Evolutionary conservation across 331 rosid genomes (phyloP), one percentile per base, ranked within the genome.

Genomic region (Quercus lobata): DNA sequence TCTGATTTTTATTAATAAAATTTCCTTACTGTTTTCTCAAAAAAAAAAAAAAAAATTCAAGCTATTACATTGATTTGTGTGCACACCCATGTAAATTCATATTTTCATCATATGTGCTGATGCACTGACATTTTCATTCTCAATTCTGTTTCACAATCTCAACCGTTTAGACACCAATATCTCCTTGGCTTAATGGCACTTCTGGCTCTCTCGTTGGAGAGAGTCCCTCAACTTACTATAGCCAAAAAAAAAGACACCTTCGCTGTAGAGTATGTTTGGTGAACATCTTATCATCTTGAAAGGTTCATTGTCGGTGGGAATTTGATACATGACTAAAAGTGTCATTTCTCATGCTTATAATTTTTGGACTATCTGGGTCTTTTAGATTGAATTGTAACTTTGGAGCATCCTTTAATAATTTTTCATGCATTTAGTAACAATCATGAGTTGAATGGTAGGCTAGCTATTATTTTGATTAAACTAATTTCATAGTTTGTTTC

Each of bases 401-500:
- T 17, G 46, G 63, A 2, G 46, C 44, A 65, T 16, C 24, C 71
- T 65, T 15, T 30, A 65, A 41, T 65, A 17, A 30, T 27, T 11
- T 57, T 57, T 74, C 72, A 34, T 71, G 78, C 69, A 41, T 76
- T 74, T 72, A 41, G 75, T 21, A 78, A 27, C 6, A 34, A 22
- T 69, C 61, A 25, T 75, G 37, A 18, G 29, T 72, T 55, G 27
- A 37, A 41, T 32, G 68, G 37, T 63, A 17, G 37, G 5, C 81
- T 73, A 34, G 29, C 56, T 30, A 32, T 32, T 32, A 32, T 32
- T 32, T 32, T 32, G 35, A 4, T 5, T 32, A 32, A 32, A 32
- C 35, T 0, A 32, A 32, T 57, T 52, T 69, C 30, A 41, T 82
- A 77, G 65, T 65, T 83, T 74, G 56, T 74, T 77, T 84, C 82